Conservation (phyloP, 2,329 filamentous ascomycete genomes). For the Trichoderma breve region DNA sequence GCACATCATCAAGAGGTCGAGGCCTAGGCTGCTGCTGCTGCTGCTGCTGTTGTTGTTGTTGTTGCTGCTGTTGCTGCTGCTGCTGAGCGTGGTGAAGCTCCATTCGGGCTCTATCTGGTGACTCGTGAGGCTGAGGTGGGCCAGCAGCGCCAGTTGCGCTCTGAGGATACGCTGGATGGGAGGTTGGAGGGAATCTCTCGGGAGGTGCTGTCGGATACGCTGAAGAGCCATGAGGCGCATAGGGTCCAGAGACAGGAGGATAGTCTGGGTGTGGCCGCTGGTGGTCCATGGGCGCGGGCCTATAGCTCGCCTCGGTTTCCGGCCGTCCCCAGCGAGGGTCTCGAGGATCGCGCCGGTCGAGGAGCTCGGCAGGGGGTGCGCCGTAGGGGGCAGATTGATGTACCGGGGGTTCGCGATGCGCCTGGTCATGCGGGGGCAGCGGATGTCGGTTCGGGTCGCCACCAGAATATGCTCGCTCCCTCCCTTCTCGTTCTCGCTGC, state of each 20-base stretch:
- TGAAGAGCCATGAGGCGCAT: conserved; percentile 32
- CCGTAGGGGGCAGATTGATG: conserved; percentile 45
- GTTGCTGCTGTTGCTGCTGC: conserved; percentile 28
- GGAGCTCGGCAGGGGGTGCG: conserved; percentile 42
- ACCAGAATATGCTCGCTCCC: conserved; percentile 50
- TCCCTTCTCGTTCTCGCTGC: conserved; percentile 42
- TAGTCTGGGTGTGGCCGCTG: conserved; percentile 49
- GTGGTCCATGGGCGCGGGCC: conserved; percentile 36
- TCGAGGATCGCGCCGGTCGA: conserved; percentile 35
- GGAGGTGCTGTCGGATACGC: conserved; percentile 33
- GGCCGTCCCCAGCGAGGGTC: conserved; percentile 37
- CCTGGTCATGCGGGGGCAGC: conserved; percentile 36
- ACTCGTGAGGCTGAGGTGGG: conserved; percentile 44
- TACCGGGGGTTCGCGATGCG: conserved; percentile 45
- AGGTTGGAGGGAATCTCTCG: conserved; percentile 35
- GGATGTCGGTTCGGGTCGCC: conserved; percentile 46
- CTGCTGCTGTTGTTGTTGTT: conserved; percentile 33
- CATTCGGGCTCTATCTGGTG: conserved; percentile 50
- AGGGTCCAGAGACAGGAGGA: conserved; percentile 42
- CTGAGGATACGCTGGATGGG: conserved; percentile 36
- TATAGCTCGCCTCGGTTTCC: conserved; percentile 34
- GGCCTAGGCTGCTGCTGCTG: conserved; percentile 40
- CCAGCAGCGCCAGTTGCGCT: conserved; percentile 22
- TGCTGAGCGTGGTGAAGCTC: conserved; percentile 37
- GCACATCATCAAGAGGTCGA: conserved; percentile 47